phyloP scores from a whole-genome alignment of 352 stramenopile species.

The Pythium rhizo-oryzae region DNA sequence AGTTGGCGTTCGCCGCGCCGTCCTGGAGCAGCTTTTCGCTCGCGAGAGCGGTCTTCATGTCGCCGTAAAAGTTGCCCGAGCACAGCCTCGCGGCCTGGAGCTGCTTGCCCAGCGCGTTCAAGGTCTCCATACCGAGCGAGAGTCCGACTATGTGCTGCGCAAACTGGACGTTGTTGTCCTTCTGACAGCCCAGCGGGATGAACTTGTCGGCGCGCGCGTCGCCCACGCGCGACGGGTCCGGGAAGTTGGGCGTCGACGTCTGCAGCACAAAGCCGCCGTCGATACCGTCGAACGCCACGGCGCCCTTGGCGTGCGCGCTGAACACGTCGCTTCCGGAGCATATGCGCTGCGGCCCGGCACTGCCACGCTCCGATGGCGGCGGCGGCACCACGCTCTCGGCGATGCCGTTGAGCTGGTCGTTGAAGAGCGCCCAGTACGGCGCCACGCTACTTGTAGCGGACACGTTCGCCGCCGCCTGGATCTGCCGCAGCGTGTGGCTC shows the following conservation, averaged over 20 bases:
- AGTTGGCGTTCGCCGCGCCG: conserved; percentile 38
- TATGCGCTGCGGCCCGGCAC: conserved; percentile 10
- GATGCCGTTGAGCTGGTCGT: conserved; percentile 79
- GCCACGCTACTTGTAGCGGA: neutral
- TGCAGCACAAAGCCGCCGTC: conserved; percentile 72
- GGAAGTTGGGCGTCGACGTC: conserved; percentile 79
- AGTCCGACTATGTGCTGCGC: conserved; percentile 72
- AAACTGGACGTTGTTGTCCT: conserved; percentile 80
- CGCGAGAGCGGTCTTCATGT: conserved; percentile 41
- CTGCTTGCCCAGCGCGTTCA: conserved; percentile 46
- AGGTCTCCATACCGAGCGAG: conserved; percentile 47
- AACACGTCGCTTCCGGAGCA: conserved; percentile 61
- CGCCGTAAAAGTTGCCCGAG: conserved; percentile 69
- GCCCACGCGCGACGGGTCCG: conserved; percentile 46
- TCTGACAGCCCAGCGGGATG: conserved; percentile 68
- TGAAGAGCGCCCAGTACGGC: conserved; percentile 76
- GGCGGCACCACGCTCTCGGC: conserved; percentile 26
- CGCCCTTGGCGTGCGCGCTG: conserved; percentile 76
- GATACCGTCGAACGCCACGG: conserved; percentile 47
- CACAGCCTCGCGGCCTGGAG: conserved; percentile 67
- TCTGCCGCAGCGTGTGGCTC: conserved; percentile 72
- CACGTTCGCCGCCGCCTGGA: conserved; percentile 17
- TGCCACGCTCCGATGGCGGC: neutral
- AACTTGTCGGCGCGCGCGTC: conserved; percentile 36
- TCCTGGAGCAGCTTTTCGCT: conserved; percentile 46